phyloP scores from a whole-genome alignment of 768 basidiomycete species.

The Panellus pusillus region DNA sequence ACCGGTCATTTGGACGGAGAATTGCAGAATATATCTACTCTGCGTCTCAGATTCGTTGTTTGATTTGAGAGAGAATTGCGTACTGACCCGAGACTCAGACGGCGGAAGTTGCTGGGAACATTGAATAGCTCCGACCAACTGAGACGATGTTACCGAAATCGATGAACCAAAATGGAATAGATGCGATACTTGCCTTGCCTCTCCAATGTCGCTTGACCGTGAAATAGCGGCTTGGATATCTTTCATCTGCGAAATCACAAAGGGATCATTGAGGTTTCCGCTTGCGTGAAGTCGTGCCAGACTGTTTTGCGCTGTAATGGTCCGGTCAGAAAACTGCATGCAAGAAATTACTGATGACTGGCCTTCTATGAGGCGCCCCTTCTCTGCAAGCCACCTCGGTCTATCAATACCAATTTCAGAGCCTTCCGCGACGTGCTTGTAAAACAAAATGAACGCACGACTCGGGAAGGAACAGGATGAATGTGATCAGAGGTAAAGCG shows the following conservation, averaged over 20 bases:
- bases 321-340: not conserved
- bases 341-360: not conserved
- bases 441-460: slow-evolving; percentile 32
- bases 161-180: not conserved
- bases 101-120: slow-evolving; percentile 45
- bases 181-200: slow-evolving; percentile 34
- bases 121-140: slow-evolving; percentile 43
- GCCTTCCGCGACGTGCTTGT: not conserved
- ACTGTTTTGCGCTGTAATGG: slow-evolving; percentile 30
- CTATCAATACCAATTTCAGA: slow-evolving; percentile 12
- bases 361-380: slow-evolving; percentile 49
- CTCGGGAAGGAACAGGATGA: slow-evolving; percentile 53
- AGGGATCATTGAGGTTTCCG: slow-evolving; percentile 46
- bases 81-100: slow-evolving; percentile 42
- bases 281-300: slow-evolving; percentile 55
- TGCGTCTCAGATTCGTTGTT: slow-evolving; percentile 13
- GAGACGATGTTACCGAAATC: not conserved
- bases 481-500: slow-evolving; percentile 47
- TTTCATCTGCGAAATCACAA: slow-evolving; percentile 48
- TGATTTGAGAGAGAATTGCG: slow-evolving; percentile 8
- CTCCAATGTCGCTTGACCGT: slow-evolving; percentile 36
- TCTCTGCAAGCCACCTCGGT: slow-evolving; percentile 55
- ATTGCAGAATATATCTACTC: slow-evolving; percentile 42
- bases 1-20: slow-evolving; percentile 63
- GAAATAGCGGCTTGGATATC: slow-evolving; percentile 42